Evolutionary conservation across 805 yeast genomes (phyloP).

Genomic region (Schwanniomyces yamadae): DNA sequence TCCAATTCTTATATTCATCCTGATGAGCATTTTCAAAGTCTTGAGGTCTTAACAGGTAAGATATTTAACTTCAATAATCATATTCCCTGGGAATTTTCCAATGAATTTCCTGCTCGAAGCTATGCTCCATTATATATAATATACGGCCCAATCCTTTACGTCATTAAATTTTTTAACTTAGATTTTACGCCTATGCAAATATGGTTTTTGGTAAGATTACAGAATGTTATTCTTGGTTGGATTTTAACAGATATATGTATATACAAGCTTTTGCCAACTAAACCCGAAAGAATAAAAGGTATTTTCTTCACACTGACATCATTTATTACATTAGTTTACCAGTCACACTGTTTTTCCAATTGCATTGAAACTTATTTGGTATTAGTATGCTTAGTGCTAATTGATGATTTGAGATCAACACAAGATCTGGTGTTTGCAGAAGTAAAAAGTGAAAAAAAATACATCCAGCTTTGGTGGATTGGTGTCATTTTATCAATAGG

Average conservation of each 20-base stretch:
- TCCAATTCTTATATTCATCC: constrained; percentile 91
- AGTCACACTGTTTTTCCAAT: constrained; percentile 88
- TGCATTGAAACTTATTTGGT: constrained; percentile 68
- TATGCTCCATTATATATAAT: constrained; percentile 62
- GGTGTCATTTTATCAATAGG: constrained; percentile 65
- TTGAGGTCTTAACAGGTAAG: constrained; percentile 62
- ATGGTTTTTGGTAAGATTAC: constrained; percentile 55
- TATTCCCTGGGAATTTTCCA: constrained; percentile 82
- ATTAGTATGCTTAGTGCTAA: constrained; percentile 48
- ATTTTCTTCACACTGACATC: constrained; percentile 51
- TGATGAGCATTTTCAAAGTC: constrained; percentile 94
- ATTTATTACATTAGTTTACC: constrained; percentile 75
- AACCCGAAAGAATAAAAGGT: constrained; percentile 49
- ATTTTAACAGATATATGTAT: constrained; percentile 40
- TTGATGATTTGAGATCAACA: constrained; percentile 40
- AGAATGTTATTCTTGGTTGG: constrained; percentile 41
- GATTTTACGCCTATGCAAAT: constrained; percentile 46
- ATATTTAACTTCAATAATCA: constrained; percentile 45
- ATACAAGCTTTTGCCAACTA: constrained; percentile 47
- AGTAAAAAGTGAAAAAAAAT: constrained; percentile 1
- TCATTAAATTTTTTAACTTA: constrained; percentile 31
- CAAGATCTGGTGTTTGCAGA: constrained; percentile 8
- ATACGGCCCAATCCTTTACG: constrained; percentile 63
- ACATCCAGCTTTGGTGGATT: constrained; percentile 20
- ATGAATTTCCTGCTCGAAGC: constrained; percentile 63